phyloP scores from a whole-genome alignment of 331 rosid species.

The Telfairia occidentalis region DNA sequence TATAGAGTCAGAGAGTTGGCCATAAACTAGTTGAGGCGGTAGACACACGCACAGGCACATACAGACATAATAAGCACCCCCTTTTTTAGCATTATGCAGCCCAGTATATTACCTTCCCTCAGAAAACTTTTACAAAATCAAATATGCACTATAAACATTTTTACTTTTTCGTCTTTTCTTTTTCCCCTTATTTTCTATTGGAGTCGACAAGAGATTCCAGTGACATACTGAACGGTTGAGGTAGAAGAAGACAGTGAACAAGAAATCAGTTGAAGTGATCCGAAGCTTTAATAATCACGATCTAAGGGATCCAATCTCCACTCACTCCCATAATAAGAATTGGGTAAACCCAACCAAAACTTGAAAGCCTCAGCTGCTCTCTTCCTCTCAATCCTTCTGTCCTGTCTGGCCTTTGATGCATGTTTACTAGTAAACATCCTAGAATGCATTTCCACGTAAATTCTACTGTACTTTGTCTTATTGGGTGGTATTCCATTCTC shows the following conservation, averaged over 20 bases:
- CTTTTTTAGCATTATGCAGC: not conserved
- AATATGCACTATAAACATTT: not conserved
- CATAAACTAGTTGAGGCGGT: not conserved
- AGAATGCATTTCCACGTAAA: conserved; percentile 96
- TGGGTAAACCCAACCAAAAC: conserved; percentile 94
- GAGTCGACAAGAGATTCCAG: conserved; percentile 7
- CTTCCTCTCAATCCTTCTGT: conserved; percentile 78
- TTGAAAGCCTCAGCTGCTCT: conserved; percentile 97
- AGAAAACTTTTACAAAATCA: not conserved
- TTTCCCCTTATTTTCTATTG: not conserved
- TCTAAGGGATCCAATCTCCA: conserved; percentile 74
- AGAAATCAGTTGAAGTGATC: conserved; percentile 18
- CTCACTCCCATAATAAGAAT: conserved; percentile 90
- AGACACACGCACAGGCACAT: not conserved
- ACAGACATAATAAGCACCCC: not conserved
- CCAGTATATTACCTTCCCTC: not conserved
- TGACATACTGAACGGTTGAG: conserved; percentile 16
- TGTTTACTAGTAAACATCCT: conserved; percentile 96
- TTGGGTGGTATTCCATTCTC: conserved; percentile 85
- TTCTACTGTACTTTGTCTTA: conserved; percentile 80
- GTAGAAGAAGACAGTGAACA: conserved; percentile 4
- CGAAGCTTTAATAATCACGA: conserved; percentile 35
- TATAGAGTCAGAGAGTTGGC: not conserved
- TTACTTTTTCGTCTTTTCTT: not conserved
- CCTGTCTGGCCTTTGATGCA: conserved; percentile 89